These are phyloP conservation scores for Solanum tarijense DNA, from an alignment of 257 asterid genomes.

Conservation along the genomic window DNA sequence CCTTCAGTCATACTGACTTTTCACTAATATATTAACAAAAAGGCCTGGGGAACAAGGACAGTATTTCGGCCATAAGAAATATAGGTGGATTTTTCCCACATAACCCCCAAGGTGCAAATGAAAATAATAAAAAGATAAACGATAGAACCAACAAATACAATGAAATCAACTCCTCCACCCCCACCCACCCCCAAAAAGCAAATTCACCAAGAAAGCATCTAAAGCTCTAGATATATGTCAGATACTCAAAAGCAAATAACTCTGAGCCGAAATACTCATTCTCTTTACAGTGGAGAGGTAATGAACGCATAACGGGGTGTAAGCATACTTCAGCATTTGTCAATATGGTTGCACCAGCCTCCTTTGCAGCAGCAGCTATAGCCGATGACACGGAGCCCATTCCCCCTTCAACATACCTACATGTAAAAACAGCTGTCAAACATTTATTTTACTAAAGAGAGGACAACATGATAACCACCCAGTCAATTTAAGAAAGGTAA, in stretches of 20 bases:
- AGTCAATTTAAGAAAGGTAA: conserved; percentile 1
- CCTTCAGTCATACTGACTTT: neutral
- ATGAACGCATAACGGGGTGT: neutral
- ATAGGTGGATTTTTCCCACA: neutral
- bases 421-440: conserved; percentile 11
- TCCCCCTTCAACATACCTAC: conserved; percentile 96
- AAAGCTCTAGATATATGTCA: neutral
- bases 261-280: neutral
- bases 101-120: neutral
- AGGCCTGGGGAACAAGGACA: neutral
- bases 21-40: neutral
- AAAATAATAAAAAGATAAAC: neutral
- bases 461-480: conserved; percentile 2
- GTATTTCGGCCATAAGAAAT: neutral
- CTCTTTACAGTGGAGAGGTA: neutral
- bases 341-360: conserved; percentile 79
- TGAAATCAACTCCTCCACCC: neutral
- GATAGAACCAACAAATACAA: neutral
- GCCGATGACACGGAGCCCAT: conserved; percentile 95
- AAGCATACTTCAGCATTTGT: conserved; percentile 74
- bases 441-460: neutral
- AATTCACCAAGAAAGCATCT: neutral
- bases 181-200: neutral
- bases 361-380: conserved; percentile 65
- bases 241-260: neutral